Evolutionary conservation across 768 basidiomycete species (phyloP).

Genomic region (Russula lepida): DNA sequence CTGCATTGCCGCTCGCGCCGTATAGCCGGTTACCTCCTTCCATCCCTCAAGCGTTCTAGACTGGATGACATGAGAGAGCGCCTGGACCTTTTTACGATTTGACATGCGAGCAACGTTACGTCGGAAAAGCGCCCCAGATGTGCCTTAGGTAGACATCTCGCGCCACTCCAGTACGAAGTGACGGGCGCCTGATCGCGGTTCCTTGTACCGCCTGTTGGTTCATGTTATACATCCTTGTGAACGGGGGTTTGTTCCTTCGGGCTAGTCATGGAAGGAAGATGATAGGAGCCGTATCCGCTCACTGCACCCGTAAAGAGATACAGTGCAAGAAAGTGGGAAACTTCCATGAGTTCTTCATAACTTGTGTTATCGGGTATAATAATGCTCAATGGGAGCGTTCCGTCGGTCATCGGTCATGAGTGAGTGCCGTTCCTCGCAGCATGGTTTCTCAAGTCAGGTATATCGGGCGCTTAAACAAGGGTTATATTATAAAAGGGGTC

Average conservation of each 20-base stretch:
- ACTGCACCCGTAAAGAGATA: not conserved
- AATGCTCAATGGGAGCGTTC: constrained; percentile 10
- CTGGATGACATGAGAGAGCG: not conserved
- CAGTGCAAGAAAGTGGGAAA: not conserved
- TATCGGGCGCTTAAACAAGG: constrained; percentile 6
- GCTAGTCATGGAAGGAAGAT: not conserved
- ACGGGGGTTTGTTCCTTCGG: not conserved
- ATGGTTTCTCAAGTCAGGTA: constrained; percentile 8
- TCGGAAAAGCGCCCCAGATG: constrained; percentile 2
- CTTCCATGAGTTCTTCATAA: constrained; percentile 7
- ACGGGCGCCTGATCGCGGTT: not conserved
- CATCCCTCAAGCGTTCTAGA: not conserved
- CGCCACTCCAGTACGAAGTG: not conserved
- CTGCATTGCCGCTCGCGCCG: constrained; percentile 14
- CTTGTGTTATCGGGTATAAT: not conserved
- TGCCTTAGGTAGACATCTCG: not conserved
- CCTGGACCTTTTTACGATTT: constrained; percentile 10
- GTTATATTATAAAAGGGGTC: not conserved
- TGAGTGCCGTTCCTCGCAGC: constrained; percentile 3
- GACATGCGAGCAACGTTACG: constrained; percentile 1
- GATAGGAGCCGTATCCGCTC: not conserved
- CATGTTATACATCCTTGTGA: not conserved
- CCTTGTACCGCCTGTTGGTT: not conserved
- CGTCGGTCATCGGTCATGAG: constrained; percentile 7
- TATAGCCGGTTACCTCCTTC: not conserved